A percentile compares a stretch with the other conserved stretches of the same genome.
Evolutionary conservation across 2,329 filamentous ascomycete genomes (phyloP).

Genomic region (Bipolaris gigantea): DNA sequence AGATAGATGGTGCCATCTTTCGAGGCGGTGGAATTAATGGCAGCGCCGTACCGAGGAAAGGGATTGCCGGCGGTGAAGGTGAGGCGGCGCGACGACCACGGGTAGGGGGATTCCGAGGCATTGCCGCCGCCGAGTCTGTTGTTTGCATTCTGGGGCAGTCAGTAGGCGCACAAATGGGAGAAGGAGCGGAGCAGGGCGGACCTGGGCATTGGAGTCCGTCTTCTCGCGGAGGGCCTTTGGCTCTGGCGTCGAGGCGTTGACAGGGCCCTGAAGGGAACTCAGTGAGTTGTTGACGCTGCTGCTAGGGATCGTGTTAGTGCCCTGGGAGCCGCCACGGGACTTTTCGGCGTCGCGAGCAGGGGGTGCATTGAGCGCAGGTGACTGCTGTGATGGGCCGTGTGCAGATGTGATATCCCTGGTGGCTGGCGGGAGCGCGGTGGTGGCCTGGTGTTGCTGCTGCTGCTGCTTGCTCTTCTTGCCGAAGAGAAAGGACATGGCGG

Average conservation of each 20-base stretch:
- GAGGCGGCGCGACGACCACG: conserved; percentile 89
- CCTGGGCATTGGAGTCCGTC: conserved; percentile 58
- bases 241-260: conserved; percentile 62
- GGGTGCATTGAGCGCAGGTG: conserved; percentile 49
- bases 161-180: conserved; percentile 9
- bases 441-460: conserved; percentile 14
- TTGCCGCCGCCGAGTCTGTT: conserved; percentile 46
- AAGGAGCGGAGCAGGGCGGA: conserved; percentile 35
- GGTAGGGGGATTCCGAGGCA: conserved; percentile 79
- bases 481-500: conserved; percentile 57
- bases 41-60: conserved; percentile 95
- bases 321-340: conserved; percentile 25
- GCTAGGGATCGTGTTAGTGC: conserved; percentile 68
- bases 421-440: conserved; percentile 55
- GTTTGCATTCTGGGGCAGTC: conserved; percentile 27
- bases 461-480: conserved; percentile 51
- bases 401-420: conserved; percentile 60
- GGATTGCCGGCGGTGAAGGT: conserved; percentile 87
- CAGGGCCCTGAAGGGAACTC: conserved; percentile 66
- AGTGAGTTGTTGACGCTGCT: conserved; percentile 68
- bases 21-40: conserved; percentile 87
- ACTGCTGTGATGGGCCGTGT: conserved; percentile 53
- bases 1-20: conserved; percentile 98
- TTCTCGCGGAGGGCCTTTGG: conserved; percentile 62
- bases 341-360: conserved; percentile 48